A percentile compares a stretch with the other conserved stretches of the same genome.
Conservation (phyloP, 2,329 filamentous ascomycete genomes). For the Stemphylium beticola region DNA sequence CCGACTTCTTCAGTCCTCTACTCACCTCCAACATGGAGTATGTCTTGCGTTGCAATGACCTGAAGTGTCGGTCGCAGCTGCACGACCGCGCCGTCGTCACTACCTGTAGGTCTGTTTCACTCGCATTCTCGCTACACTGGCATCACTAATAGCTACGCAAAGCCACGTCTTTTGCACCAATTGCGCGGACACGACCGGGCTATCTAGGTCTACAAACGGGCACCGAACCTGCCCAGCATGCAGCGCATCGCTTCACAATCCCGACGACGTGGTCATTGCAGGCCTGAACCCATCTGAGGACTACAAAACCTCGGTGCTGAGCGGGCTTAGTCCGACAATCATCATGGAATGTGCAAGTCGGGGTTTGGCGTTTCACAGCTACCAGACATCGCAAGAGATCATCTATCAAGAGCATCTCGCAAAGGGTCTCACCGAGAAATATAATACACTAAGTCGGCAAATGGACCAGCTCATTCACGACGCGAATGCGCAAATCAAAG, state of each 20-base stretch:
- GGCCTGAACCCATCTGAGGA: conserved; percentile 82
- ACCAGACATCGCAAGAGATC: conserved; percentile 84
- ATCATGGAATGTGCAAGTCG: conserved; percentile 88
- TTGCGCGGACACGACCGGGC: conserved; percentile 70
- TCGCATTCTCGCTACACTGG: conserved; percentile 13
- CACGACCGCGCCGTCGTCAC: conserved; percentile 79
- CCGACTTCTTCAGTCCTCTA: neutral
- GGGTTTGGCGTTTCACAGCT: conserved; percentile 83
- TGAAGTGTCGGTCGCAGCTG: conserved; percentile 75
- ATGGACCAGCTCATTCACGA: conserved; percentile 77
- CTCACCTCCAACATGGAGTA: conserved; percentile 68
- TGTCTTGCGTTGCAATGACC: conserved; percentile 76
- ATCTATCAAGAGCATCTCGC: conserved; percentile 79
- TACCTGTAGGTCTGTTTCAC: conserved; percentile 73
- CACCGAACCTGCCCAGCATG: conserved; percentile 77
- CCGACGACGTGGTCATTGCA: conserved; percentile 75
- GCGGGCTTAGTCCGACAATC: conserved; percentile 77
- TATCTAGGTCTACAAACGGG: conserved; percentile 63
- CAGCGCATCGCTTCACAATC: conserved; percentile 67
- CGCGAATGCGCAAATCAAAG: conserved; percentile 74
- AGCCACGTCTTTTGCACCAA: conserved; percentile 83
- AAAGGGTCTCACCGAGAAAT: conserved; percentile 75
- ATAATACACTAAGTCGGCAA: conserved; percentile 66
- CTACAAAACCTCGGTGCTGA: conserved; percentile 86
- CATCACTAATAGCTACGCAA: conserved; percentile 43